Evolutionary conservation across 257 asterid species (phyloP).

Genomic region (Lantana camara): DNA sequence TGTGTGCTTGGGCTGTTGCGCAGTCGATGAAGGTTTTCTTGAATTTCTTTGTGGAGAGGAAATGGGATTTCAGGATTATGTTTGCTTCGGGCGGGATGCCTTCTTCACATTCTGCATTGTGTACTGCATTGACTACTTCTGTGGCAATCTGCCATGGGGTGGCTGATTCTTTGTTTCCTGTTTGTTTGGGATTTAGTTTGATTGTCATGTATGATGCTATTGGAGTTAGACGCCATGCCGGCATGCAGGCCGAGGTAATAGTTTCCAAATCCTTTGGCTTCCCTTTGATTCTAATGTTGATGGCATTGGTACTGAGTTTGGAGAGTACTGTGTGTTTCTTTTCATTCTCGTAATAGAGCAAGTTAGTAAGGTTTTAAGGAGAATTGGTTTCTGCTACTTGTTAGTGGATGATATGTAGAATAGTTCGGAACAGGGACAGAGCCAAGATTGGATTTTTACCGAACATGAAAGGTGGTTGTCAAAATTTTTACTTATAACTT

Average conservation of each 20-base stretch:
- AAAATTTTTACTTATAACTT: too few species aligned
- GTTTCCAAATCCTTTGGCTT: neutral
- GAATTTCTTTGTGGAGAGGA: constrained; percentile 80
- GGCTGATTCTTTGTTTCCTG: constrained; percentile 86
- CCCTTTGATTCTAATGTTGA: neutral
- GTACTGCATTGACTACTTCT: constrained; percentile 86
- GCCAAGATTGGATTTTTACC: neutral
- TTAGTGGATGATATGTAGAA: neutral
- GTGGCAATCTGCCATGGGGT: constrained; percentile 90
- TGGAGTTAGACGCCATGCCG: constrained; percentile 90
- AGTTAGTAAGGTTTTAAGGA: neutral
- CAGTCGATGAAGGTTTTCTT: constrained; percentile 77
- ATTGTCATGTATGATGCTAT: constrained; percentile 95
- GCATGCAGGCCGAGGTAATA: constrained; percentile 88
- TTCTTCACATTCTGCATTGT: constrained; percentile 88
- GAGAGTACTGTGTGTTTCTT: neutral
- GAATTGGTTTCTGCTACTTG: constrained; percentile 1
- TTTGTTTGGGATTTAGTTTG: constrained; percentile 83
- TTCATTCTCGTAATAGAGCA: too few species aligned
- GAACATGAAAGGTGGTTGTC: too few species aligned
- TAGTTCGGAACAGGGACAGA: neutral
- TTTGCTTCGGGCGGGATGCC: constrained; percentile 89
- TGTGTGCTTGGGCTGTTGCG: constrained; percentile 72
- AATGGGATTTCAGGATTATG: constrained; percentile 77
- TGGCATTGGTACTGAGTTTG: constrained; percentile 3